These are phyloP conservation scores for Dactylellina parvicollis DNA, from an alignment of 2,329 filamentous ascomycete genomes.

Conservation along the genomic window DNA sequence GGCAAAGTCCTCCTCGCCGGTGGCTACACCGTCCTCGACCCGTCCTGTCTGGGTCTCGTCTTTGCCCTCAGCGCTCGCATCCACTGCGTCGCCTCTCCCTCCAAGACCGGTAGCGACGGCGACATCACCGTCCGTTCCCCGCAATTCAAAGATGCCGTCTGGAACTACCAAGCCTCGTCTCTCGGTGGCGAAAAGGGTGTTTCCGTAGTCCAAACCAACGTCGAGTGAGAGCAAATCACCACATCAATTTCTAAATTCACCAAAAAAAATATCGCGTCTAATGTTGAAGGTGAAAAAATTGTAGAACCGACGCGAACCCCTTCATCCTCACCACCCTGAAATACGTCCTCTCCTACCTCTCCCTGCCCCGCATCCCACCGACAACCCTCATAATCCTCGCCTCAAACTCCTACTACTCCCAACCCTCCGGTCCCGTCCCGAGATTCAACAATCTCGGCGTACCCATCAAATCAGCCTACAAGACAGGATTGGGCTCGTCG, in stretches of 20 bases:
- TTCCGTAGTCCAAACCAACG: slow-evolving; percentile 75
- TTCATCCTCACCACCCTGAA: slow-evolving; percentile 92
- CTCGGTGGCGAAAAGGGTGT: slow-evolving; percentile 77
- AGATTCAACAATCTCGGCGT: slow-evolving; percentile 83
- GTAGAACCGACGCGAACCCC: slow-evolving; percentile 68
- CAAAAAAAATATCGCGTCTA: neutral
- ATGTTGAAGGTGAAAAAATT: neutral
- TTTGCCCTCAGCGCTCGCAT: slow-evolving; percentile 75
- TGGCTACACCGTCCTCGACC: slow-evolving; percentile 93
- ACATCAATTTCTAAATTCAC: neutral
- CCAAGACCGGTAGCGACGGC: slow-evolving; percentile 66
- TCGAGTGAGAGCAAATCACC: slow-evolving; percentile 58
- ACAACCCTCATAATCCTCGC: slow-evolving; percentile 85
- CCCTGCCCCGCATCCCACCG: slow-evolving; percentile 66
- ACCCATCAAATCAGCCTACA: slow-evolving; percentile 80
- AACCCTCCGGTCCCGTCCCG: slow-evolving; percentile 63
- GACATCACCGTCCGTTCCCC: slow-evolving; percentile 90
- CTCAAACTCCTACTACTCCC: slow-evolving; percentile 96
- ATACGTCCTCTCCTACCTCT: slow-evolving; percentile 73
- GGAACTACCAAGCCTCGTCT: slow-evolving; percentile 78
- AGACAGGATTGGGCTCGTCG: slow-evolving; percentile 94
- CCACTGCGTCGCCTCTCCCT: slow-evolving; percentile 66
- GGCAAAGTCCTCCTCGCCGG: slow-evolving; percentile 96
- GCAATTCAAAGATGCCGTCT: slow-evolving; percentile 86
- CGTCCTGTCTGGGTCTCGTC: slow-evolving; percentile 79